A percentile compares a stretch with the other conserved stretches of the same genome.
These are phyloP conservation scores for Raphanus sativus DNA, from an alignment of 345 rosid genomes.

Conservation along the genomic window DNA sequence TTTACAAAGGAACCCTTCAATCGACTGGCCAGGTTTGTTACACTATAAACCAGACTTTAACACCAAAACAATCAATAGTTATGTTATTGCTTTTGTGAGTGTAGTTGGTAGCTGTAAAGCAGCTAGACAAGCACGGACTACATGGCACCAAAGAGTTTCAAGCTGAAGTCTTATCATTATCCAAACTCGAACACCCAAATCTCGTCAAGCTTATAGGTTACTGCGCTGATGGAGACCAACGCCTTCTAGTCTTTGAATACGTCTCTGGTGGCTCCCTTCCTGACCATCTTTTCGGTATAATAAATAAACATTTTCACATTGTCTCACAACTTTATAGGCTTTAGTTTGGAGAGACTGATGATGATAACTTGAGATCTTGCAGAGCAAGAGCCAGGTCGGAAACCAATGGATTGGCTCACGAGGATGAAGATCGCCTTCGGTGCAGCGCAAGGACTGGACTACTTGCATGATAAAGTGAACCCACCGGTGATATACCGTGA, in stretches of 20 bases:
- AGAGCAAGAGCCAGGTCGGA: constrained; percentile 38
- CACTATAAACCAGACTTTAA: no score
- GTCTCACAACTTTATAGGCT: neutral
- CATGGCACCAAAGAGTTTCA: constrained; percentile 60
- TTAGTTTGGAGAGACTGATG: neutral
- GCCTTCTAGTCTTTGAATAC: constrained; percentile 60
- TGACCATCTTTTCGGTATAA: constrained; percentile 58
- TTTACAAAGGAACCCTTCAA: constrained; percentile 69
- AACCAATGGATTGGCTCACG: constrained; percentile 57
- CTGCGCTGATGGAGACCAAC: constrained; percentile 80
- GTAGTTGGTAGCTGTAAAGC: constrained; percentile 69
- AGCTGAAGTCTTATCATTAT: constrained; percentile 47
- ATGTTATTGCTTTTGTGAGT: neutral
- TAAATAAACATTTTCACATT: neutral
- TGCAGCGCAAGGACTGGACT: constrained; percentile 65
- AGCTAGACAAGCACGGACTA: constrained; percentile 63
- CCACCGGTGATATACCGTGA: constrained; percentile 59
- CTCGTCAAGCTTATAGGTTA: constrained; percentile 65
- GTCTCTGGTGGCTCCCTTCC: constrained; percentile 55
- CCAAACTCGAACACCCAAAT: constrained; percentile 55
- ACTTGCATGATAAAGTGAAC: constrained; percentile 55
- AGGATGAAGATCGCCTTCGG: constrained; percentile 65
- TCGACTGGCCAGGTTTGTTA: constrained; percentile 55
- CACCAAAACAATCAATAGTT: no score
- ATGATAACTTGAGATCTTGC: constrained; percentile 17